phyloP scores from a whole-genome alignment of 331 rosid genomes.

The Quercus phellos region DNA sequence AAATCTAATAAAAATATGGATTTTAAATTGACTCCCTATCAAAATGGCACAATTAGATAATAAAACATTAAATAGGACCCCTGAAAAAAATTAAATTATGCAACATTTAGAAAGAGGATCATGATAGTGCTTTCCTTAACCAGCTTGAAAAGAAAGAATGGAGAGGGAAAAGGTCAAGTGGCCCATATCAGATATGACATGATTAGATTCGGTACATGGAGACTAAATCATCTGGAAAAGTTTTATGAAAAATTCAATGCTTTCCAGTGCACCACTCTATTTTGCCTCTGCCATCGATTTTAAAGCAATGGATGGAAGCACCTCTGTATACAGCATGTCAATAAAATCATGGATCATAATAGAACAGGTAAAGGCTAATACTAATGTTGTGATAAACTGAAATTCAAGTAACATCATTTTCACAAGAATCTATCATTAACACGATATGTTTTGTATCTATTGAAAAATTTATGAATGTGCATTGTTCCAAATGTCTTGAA shows the following conservation, averaged over 20 bases:
- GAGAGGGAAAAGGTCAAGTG: not conserved
- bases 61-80: no score
- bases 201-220: conserved; percentile 11
- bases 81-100: not conserved
- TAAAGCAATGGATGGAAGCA: not conserved
- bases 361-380: no score
- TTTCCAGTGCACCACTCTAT: not conserved
- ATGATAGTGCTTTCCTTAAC: conserved; percentile 10
- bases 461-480: no score
- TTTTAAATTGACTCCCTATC: no score
- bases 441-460: fast-evolving
- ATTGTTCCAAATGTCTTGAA: no score
- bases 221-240: not conserved
- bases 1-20: no score
- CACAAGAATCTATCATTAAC: not conserved
- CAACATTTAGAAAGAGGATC: not conserved
- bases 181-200: conserved; percentile 5
- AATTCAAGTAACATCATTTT: no score
- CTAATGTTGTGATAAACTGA: no score
- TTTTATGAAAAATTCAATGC: not conserved
- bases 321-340: not conserved
- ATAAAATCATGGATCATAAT: no score
- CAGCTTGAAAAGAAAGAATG: conserved; percentile 1
- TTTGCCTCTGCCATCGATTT: not conserved
- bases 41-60: no score